Evolutionary conservation across 2,329 filamentous ascomycete genomes (phyloP), one percentile per base, ranked within the genome.

Genomic region (Fusarium sp.): DNA sequence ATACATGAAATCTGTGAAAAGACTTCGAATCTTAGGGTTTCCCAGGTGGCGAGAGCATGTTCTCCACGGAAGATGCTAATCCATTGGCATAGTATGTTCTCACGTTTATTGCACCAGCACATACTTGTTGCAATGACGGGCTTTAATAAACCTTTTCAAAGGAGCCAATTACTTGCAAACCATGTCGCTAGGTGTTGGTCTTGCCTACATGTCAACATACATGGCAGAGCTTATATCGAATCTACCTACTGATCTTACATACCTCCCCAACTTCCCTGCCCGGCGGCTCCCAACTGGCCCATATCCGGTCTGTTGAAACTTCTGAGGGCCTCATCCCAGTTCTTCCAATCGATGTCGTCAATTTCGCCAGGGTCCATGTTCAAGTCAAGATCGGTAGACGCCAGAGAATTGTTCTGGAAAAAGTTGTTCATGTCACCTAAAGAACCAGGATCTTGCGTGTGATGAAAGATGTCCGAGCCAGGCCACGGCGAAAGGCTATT

Each of bases 301-400:
- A 61, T 57, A 9, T 50, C 23, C 12, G 55, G 53, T 12, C 37
- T 62, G 19, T 28, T 56, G 12, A 71, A 30, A 8, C 13, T 34
- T 14, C 34, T 69, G 16, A 71, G 46, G 6, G 68, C 45, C 16
- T 71, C 68, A 31, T 66, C 64, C 68, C 68, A 71, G 41, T 71
- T 65, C 30, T 65, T 54, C 68, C 68, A 71, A 10, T 71, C 68
- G 4, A 71, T 71, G 8, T 71, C 68, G 6, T 62, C 68, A n/a
- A 71, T 54, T 21, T 71, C 68, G 3, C 65, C 60, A 12, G 69
- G 59, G 10, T 71, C 68, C 31, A 66, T 59, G 7, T 54, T 58
- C 18, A 71, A 23, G 28, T 71, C 68, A 21, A 70, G 51, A 3
- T 52, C 37, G 6, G 34, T n/a, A 21, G 51, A 23, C 6, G 50